Base-by-base conservation (phyloP, 1,284 basidiomycete species). In the Ustilago nuda region DNA sequence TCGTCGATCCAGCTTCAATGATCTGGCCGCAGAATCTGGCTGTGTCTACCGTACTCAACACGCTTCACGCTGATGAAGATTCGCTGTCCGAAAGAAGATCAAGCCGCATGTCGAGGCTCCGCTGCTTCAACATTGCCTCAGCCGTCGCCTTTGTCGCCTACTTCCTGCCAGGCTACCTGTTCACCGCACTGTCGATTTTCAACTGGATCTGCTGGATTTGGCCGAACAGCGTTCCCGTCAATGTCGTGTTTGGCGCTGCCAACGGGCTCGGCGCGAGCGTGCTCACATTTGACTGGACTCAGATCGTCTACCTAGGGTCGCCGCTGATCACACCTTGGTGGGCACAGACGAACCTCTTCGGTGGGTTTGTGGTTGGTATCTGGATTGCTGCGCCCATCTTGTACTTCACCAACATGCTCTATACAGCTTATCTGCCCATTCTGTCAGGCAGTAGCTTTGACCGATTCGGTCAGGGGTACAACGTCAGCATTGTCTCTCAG, bases 71-170 rank as follows among this genome's bases (percentile, higher is more conserved):
- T 30, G 65, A 77, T 27, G 68, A 69, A 36, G 71, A 73, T 8
- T 43, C 72, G 3, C 50, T 64, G 2, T 27, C 64, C 1, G 33
- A 52, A 4, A 69, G 67, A 3, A 39, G 61, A 48, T 55, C n/a
- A 5, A 35, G 52, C 88, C 79, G 91, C 95, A 82, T 61, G 65
- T 48, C 79, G 59, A 23, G 65, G 46, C 57, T 69, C 35, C 54
- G 65, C 8, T 80, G 79, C 62, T 85, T 83, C 56, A 52, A 60
- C 39, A 37, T 77, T 17, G 61, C 62, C 0, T 78, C 82, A 13
- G 19, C 61, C 1, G 23, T 62, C n/a, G 74, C 82, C 4, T 97
- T 94, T 87, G 93, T 96, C 85, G 97, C 90, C 86, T 95, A 91
- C 87, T 80, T 80, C 39, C 67, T 85, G 50, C 82, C 82, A 1